A percentile compares a stretch with the other conserved stretches of the same genome.
Evolutionary conservation across 176 grass and related monocot species (phyloP).

Genomic region (Oryza brachyantha): DNA sequence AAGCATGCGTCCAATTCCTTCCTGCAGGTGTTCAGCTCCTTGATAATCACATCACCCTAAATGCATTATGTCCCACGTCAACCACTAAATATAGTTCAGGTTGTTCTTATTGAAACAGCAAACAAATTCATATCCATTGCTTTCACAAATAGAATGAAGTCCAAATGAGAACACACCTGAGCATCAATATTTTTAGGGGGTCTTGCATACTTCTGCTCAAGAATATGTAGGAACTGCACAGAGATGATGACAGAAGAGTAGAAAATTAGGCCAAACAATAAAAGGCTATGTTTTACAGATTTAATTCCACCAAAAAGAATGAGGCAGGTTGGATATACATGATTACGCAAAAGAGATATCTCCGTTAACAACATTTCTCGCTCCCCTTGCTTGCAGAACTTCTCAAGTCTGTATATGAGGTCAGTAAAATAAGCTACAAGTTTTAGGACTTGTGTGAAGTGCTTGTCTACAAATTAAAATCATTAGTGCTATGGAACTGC

Average conservation of each 20-base stretch:
- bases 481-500: neutral
- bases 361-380: slow-evolving; percentile 65
- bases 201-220: slow-evolving; percentile 50
- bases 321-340: slow-evolving; percentile 43
- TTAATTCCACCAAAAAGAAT: neutral
- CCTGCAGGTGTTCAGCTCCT: slow-evolving; percentile 46
- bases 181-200: slow-evolving; percentile 22
- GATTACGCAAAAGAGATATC: slow-evolving; percentile 72
- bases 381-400: slow-evolving; percentile 61
- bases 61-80: slow-evolving; percentile 14
- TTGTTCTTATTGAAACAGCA: slow-evolving; percentile 7
- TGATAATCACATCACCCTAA: slow-evolving; percentile 48
- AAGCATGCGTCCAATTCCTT: slow-evolving; percentile 50
- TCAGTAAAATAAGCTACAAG: slow-evolving; percentile 26
- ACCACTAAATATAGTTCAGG: slow-evolving; percentile 4
- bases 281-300: neutral
- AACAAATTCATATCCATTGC: neutral
- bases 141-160: slow-evolving; percentile 27
- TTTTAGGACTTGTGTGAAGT: slow-evolving; percentile 19
- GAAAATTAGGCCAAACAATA: neutral
- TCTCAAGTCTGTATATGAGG: slow-evolving; percentile 58
- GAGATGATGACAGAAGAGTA: slow-evolving; percentile 32
- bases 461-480: slow-evolving; percentile 13
- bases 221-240: slow-evolving; percentile 64
- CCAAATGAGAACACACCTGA: slow-evolving; percentile 38